Evolutionary conservation across 2,329 filamentous ascomycete genomes (phyloP), one percentile per base, ranked within the genome.

Genomic region (Blastomyces gilchristii): DNA sequence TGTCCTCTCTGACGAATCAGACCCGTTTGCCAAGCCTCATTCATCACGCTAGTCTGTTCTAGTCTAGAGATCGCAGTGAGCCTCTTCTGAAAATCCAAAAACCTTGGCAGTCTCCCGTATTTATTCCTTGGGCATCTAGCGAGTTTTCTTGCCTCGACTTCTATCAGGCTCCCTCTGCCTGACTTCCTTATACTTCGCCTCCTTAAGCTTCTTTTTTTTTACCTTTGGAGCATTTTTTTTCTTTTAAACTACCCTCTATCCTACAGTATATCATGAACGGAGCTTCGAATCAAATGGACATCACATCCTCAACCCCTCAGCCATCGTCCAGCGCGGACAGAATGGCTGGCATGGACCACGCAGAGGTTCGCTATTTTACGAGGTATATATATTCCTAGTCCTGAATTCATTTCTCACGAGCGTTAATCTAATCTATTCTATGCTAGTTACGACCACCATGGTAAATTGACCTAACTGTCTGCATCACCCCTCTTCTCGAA

Each of bases 321-420:
- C 63, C 28, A 31, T 16, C 71, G 61, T 68, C 73, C 64, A 77
- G 75, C 71, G 78, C 78, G 65, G 79, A 81, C 67, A 74, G 77
- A 65, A 78, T 80, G 77, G 76, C 77, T 43, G 78, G 77, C 70
- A 87, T 96, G 84, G 88, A 90, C 75, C 92, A 96, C 80, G 94
- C 92, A 68, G 94, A 99, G 83, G 91, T 95, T 78, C 94, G 97
- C 79, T 99, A 97, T 83, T 97, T 97, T 82, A 97, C 97, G 81
- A 96, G 91, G 92, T 95, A 79, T 68, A 74, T 63, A 60, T 63
- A 58, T 60, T n/a, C 16, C 34, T 50, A 9, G 25, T 28, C 39
- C 47, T 22, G 39, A 39, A 57, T 54, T 22, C 39, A 39, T 47
- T 18, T 58, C 60, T 59, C 18, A 62, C 65, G 60, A 34, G 41